Evolutionary conservation across 139 green algal genomes (phyloP), one percentile per base, ranked within the genome.

Genomic region (Chlorella ohadii): DNA sequence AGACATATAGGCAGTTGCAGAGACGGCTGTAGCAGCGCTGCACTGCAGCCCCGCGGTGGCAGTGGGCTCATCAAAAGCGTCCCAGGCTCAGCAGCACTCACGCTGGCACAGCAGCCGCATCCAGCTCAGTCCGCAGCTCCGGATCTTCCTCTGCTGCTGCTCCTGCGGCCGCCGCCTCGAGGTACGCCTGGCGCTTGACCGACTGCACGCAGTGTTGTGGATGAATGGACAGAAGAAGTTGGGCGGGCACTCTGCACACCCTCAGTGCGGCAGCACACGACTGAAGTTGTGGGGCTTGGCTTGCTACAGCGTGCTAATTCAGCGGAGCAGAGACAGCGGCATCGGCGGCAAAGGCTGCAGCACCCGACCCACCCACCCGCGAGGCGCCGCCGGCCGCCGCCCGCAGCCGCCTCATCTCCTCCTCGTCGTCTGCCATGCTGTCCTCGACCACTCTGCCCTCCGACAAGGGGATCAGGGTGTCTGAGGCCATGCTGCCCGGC

Each of bases 101-200:
- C 70, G 38, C 13, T 34, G 70, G 70, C 38, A 76, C 70, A 7
- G 70, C 70, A 11, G 70, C 70, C 13, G 70, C 70, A 57, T 76
- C 70, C 39, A 76, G 38, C 70, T 76, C 70, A 31, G 70, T 38
- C 11, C 31, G 28, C 11, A 76, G 2, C 11, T 57, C 22, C 23
- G 38, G 38, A 38, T 76, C 70, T 0, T 31, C 63, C 28, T 38
- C 63, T 36, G 63, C 63, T 36, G 27, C 38, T 28, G 38, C 38
- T 28, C 38, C 33, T 20, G 23, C 9, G 38, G 38, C 65, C 25
- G 6, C 31, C 9, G 12, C 22, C 15, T 72, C 65, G 1, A 72
- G 65, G 33, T 72, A 72, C 17, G 31, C n/a, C 20, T 72, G 65
- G 22, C 65, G 65, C 65, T 34, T 23, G n/a, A 33, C 33, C 9